These are phyloP conservation scores for Cubamyces sp. DNA, from an alignment of 768 basidiomycete species.

Conservation along the genomic window DNA sequence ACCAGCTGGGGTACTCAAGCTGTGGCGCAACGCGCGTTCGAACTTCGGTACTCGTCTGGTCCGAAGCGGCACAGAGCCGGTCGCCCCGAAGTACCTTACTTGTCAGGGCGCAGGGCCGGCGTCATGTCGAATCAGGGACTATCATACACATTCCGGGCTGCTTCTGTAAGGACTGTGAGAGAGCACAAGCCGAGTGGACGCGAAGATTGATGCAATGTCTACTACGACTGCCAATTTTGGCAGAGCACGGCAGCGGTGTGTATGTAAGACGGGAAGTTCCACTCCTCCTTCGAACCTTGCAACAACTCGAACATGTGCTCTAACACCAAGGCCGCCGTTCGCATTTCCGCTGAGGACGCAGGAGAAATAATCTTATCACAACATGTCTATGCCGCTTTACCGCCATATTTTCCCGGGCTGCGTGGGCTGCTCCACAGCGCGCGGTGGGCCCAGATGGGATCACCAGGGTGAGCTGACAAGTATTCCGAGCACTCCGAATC, in stretches of 20 bases:
- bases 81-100: neutral
- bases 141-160: conserved; percentile 1
- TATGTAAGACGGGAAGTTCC: neutral
- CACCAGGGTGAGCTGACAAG: conserved; percentile 12
- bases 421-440: conserved; percentile 3
- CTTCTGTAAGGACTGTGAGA: conserved; percentile 3
- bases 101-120: conserved; percentile 6
- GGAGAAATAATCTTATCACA: neutral
- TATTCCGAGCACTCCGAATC: conserved; percentile 21
- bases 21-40: too few relatives aligned
- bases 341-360: too few relatives aligned
- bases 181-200: neutral
- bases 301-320: too few relatives aligned
- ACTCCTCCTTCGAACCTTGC: too few relatives aligned
- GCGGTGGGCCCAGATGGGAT: neutral
- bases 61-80: neutral
- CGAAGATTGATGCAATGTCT: conserved; percentile 8
- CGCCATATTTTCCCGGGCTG: neutral
- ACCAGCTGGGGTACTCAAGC: too few relatives aligned
- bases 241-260: conserved; percentile 1
- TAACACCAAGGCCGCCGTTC: neutral
- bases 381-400: neutral
- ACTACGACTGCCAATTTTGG: neutral
- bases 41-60: too few relatives aligned
- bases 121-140: conserved; percentile 6